Evolutionary conservation across 148 eudicot genomes (phyloP).

Genomic region (Fallopia convolvulus): DNA sequence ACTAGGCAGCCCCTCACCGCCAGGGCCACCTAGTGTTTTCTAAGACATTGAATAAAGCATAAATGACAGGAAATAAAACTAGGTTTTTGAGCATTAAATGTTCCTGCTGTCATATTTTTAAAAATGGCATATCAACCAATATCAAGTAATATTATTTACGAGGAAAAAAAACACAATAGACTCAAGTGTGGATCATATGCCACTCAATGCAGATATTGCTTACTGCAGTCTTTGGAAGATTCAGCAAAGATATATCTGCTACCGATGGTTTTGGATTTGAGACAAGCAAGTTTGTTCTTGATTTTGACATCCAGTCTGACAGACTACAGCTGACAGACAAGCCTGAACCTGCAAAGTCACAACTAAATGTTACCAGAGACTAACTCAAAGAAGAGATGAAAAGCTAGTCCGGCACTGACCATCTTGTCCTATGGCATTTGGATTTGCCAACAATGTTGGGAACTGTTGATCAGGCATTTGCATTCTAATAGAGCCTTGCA

Average conservation of each 20-base stretch:
- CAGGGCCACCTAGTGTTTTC: no score
- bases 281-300: conserved; percentile 21
- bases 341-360: conserved; percentile 27
- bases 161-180: not conserved
- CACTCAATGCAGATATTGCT: conserved; percentile 11
- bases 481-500: conserved; percentile 12
- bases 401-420: conserved; percentile 15
- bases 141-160: not conserved
- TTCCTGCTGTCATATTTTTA: not conserved
- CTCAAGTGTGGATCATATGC: not conserved
- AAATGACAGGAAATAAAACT: not conserved
- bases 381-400: not conserved
- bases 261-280: conserved; percentile 17
- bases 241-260: conserved; percentile 13
- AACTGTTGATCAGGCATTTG: conserved; percentile 18
- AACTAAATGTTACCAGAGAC: not conserved
- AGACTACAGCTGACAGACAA: conserved; percentile 21
- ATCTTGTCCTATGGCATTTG: conserved; percentile 12
- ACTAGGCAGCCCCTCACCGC: no score
- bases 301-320: conserved; percentile 22
- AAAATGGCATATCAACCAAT: not conserved
- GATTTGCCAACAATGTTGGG: conserved; percentile 17
- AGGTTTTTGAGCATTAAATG: not conserved
- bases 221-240: conserved; percentile 25
- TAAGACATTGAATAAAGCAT: not conserved